Evolutionary conservation across 2,329 filamentous ascomycete species (phyloP), one percentile per base, ranked within the genome.

Genomic region (Gyromitra esculenta): DNA sequence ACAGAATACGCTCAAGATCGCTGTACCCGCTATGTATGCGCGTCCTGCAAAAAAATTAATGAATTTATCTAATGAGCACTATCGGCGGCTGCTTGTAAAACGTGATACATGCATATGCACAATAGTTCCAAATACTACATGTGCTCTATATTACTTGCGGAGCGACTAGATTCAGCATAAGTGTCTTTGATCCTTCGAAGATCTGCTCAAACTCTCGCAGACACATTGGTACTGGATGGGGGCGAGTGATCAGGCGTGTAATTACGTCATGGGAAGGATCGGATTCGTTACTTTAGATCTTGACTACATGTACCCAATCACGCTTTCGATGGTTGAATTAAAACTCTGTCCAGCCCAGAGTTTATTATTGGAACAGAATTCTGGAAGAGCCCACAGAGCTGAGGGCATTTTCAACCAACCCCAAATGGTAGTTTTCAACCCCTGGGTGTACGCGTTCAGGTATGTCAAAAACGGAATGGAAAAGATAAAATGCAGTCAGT

Each of bases 221-320:
- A 43, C 57, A 70, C 57, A 63, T 56, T 56, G 18, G 43, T 35
- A 31, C 45, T 21, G 35, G 31, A 52, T 57, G 31, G 8, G 57
- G 43, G 35, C 60, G 60, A 72, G 69, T 72, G 69, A 72, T 65
- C 50, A 21, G 56, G 35, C 59, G 60, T 73, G 70, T 54, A 67
- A 41, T 54, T 54, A 31, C 39, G 18, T 52, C 62, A 67, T 62
- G 4, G 18, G 37, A 52, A 39, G 52, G 52, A 66, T 39, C 41
- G 59, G 41, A 45, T 72, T 48, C 35, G 31, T 8, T 54, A 18
- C 39, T 56, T 62, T 59, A 31, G 57, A 64, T 72, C 37, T 8
- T 15, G 48, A 18, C 50, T 43, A 25, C 25, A 31, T 31, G 25
- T 31, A 31, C 48, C 39, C 68, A 65, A 59, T 65, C 54, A 60